Evolutionary conservation across 257 asterid genomes (phyloP).

Genomic region (Schizonepeta tenuifolia): DNA sequence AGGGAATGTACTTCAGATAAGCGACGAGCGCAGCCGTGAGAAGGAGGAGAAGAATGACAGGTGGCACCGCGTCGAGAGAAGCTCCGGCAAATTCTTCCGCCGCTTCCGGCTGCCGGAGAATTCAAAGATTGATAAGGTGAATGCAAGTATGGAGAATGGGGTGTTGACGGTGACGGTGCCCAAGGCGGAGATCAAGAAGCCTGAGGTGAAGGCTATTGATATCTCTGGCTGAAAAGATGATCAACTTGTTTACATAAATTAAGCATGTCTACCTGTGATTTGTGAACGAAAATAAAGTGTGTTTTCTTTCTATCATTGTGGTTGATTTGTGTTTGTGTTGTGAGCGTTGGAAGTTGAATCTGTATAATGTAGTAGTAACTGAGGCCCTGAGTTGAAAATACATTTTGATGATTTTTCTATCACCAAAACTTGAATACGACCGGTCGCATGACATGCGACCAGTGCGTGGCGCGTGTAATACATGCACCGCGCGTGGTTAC

Average conservation of each 20-base stretch:
- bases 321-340: background rate
- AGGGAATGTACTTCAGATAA: conserved; percentile 41
- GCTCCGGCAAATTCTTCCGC: conserved; percentile 29
- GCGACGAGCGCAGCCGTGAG: conserved; percentile 45
- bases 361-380: background rate
- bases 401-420: background rate
- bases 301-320: background rate
- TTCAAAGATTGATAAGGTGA: conserved; percentile 13
- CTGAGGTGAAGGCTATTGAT: conserved; percentile 23
- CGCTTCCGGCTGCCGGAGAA: conserved; percentile 33
- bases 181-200: conserved; percentile 20
- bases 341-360: background rate
- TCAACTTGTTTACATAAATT: background rate
- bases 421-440: too few species aligned
- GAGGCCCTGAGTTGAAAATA: background rate
- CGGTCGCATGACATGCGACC: too few species aligned
- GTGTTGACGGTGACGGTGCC: conserved; percentile 29
- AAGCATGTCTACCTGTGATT: too few species aligned
- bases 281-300: background rate
- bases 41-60: conserved; percentile 48
- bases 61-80: conserved; percentile 48
- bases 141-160: conserved; percentile 24
- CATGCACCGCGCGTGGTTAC: too few species aligned
- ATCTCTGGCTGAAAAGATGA: background rate
- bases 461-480: too few species aligned